Conservation (phyloP, 306 rosid genomes). For the Ormosia semicastrata region DNA sequence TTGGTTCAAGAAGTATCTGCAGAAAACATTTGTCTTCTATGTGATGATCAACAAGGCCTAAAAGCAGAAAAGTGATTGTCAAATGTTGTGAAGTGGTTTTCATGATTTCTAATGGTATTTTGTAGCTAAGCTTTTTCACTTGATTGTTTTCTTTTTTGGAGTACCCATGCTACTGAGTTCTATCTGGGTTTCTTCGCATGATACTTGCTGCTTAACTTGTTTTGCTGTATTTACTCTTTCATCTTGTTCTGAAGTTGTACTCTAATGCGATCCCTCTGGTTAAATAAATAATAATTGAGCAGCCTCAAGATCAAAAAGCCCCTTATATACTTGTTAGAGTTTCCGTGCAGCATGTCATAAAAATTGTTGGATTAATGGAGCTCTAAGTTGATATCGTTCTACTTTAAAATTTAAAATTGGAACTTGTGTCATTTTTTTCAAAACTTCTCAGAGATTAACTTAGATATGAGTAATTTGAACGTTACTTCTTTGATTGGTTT, state of each 20-base stretch:
- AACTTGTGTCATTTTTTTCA: too few relatives aligned
- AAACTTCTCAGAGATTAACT: too few relatives aligned
- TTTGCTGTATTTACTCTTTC: background rate
- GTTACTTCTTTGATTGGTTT: too few relatives aligned
- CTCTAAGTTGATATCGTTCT: too few relatives aligned
- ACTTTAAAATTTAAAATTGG: too few relatives aligned
- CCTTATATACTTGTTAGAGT: background rate
- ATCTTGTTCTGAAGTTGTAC: background rate
- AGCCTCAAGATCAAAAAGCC: background rate
- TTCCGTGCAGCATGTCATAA: background rate
- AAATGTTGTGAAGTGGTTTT: background rate
- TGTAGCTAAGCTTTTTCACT: background rate
- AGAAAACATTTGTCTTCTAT: background rate
- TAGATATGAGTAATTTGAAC: too few relatives aligned
- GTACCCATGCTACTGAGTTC: background rate
- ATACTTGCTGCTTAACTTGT: background rate
- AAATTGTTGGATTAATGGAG: too few relatives aligned
- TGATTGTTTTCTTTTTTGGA: background rate
- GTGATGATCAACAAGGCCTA: background rate
- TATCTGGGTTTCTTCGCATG: background rate
- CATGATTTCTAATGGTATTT: background rate
- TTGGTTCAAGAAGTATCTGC: conserved; percentile 10
- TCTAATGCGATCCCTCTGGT: background rate
- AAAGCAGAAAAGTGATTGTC: background rate
- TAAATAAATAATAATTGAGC: background rate